These are phyloP conservation scores for Thamnidium elegans DNA, from an alignment of 192 early-diverging fungal species.

Conservation along the genomic window DNA sequence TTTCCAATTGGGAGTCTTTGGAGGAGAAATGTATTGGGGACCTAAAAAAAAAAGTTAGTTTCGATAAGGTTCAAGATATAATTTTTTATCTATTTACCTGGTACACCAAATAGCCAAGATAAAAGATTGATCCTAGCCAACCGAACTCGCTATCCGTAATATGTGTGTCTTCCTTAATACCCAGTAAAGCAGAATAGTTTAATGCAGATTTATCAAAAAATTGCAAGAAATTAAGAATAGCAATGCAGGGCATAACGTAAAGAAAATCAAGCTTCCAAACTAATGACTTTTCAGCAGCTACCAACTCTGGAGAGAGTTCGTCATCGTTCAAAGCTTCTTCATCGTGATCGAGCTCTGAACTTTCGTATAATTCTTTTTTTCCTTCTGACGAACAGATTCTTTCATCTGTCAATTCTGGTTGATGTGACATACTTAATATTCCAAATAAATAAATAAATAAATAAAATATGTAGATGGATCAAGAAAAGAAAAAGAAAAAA, in stretches of 20 bases:
- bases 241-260: slow-evolving; percentile 30
- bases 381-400: neutral
- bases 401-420: neutral
- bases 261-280: slow-evolving; percentile 21
- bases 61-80: neutral
- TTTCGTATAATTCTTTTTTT: neutral
- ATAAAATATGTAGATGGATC: neutral
- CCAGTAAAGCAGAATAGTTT: slow-evolving; percentile 17
- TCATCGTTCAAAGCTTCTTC: neutral
- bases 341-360: neutral
- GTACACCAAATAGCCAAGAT: slow-evolving; percentile 24
- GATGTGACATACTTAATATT: neutral
- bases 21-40: slow-evolving; percentile 21
- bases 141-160: slow-evolving; percentile 15
- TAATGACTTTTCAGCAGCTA: slow-evolving; percentile 11
- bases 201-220: slow-evolving; percentile 33
- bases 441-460: no score
- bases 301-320: neutral
- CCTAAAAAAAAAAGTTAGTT: neutral
- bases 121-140: slow-evolving; percentile 33
- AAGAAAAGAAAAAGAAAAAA: neutral
- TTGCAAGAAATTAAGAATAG: slow-evolving; percentile 29
- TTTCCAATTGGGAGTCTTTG: slow-evolving; percentile 28
- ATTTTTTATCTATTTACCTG: slow-evolving; percentile 6
- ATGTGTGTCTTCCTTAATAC: slow-evolving; percentile 23